These are phyloP conservation scores for Backusella macrospora DNA, from an alignment of 192 early-diverging fungal genomes.

Conservation along the genomic window DNA sequence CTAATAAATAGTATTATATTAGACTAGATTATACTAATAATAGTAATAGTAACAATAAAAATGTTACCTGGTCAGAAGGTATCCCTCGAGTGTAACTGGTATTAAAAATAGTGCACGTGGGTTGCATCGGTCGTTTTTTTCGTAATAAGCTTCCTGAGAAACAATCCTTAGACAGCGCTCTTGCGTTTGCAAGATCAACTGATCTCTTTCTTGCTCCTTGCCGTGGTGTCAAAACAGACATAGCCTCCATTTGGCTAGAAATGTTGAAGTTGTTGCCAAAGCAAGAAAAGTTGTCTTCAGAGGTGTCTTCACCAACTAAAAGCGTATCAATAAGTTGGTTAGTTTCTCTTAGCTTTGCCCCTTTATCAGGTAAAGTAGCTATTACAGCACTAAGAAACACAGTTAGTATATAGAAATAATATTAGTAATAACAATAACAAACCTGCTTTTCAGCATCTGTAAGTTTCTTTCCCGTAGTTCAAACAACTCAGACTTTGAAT, in stretches of 20 bases:
- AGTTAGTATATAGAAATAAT: neutral
- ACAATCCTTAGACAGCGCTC: conserved; percentile 21
- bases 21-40: neutral
- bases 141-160: conserved; percentile 24
- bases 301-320: neutral
- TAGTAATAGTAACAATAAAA: neutral
- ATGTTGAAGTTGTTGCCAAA: neutral
- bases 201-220: conserved; percentile 30
- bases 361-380: conserved; percentile 31
- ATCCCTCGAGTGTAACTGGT: neutral
- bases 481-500: conserved; percentile 11
- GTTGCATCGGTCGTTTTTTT: conserved; percentile 15
- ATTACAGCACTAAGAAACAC: conserved; percentile 19
- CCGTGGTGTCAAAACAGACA: conserved; percentile 17
- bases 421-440: neutral
- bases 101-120: conserved; percentile 11
- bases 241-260: neutral
- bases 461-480: conserved; percentile 17
- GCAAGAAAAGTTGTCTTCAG: neutral
- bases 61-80: conserved; percentile 1
- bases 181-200: conserved; percentile 26
- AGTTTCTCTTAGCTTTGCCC: conserved; percentile 25
- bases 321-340: conserved; percentile 26
- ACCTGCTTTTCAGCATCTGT: conserved; percentile 21
- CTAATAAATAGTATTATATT: neutral